These are phyloP conservation scores for Claviceps maximensis DNA, from an alignment of 2,329 filamentous ascomycete species.

Conservation along the genomic window DNA sequence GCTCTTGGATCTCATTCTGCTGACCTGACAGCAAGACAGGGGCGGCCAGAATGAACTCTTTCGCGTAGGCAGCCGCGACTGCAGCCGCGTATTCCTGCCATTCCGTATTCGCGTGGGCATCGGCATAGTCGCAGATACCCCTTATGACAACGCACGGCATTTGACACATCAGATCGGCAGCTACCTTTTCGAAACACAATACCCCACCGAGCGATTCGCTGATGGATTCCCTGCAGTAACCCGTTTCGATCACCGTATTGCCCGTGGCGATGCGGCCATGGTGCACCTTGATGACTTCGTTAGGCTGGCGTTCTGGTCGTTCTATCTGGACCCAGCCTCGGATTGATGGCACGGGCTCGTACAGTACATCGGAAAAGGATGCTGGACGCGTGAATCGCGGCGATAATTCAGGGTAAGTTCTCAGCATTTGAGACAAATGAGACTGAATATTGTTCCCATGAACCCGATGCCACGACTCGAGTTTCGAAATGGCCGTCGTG, in stretches of 20 bases:
- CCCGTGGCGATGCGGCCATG: too few species aligned
- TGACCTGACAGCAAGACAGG: too few species aligned
- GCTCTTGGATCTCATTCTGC: too few species aligned
- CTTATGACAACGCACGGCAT: constrained; percentile 20
- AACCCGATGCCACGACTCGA: too few species aligned
- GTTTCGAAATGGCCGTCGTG: too few species aligned
- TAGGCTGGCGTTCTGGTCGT: too few species aligned
- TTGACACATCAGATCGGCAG: constrained; percentile 16
- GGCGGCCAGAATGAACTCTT: constrained; percentile 7
- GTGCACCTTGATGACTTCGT: too few species aligned
- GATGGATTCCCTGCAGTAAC: background rate
- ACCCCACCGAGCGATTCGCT: background rate
- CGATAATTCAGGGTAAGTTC: background rate
- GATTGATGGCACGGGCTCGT: too few species aligned
- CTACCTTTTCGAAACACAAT: constrained; percentile 16
- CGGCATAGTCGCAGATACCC: constrained; percentile 24
- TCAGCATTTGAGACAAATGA: background rate
- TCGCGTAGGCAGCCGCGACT: constrained; percentile 17
- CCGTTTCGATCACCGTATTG: background rate
- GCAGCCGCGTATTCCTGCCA: constrained; percentile 20
- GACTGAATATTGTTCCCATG: too few species aligned
- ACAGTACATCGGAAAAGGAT: background rate
- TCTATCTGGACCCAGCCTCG: too few species aligned
- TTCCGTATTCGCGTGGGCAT: constrained; percentile 18
- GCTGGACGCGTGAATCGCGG: background rate